Conservation (phyloP, 176 grass and related monocot genomes). For the Ampelocalamus luodianensis region DNA sequence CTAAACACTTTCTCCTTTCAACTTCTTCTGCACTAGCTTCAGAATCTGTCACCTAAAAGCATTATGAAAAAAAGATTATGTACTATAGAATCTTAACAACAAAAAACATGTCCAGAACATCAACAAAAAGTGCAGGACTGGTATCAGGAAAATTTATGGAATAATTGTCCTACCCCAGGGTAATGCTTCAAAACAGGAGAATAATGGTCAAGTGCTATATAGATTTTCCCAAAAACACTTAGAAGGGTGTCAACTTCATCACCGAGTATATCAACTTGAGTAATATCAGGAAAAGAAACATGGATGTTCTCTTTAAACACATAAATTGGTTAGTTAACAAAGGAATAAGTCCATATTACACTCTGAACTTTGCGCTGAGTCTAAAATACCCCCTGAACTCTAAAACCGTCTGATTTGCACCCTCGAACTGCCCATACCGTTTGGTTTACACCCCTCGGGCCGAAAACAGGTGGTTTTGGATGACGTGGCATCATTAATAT, state of each 20-base stretch:
- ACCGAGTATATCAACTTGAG: slow-evolving; percentile 83
- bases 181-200: slow-evolving; percentile 90
- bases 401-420: too few species aligned
- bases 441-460: too few species aligned
- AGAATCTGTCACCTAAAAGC: slow-evolving; percentile 69
- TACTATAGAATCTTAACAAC: background rate
- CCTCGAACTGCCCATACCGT: too few species aligned
- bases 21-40: slow-evolving; percentile 56
- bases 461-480: too few species aligned
- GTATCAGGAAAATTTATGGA: slow-evolving; percentile 2
- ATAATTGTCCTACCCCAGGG: slow-evolving; percentile 65
- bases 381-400: too few species aligned
- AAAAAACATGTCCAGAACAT: slow-evolving; percentile 1
- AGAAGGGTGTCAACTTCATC: slow-evolving; percentile 86
- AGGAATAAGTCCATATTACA: background rate
- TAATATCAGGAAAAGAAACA: slow-evolving; percentile 21
- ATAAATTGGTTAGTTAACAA: background rate
- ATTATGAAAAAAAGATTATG: background rate
- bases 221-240: slow-evolving; percentile 74
- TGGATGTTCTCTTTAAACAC: background rate
- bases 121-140: background rate
- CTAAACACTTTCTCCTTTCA: slow-evolving; percentile 67
- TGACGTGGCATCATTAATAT: too few species aligned
- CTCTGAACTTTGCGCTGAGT: too few species aligned
- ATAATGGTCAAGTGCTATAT: slow-evolving; percentile 90